A percentile compares a stretch with the other conserved stretches of the same genome.
Conservation (phyloP, 2,329 filamentous ascomycete species). For the Hypoxylon sp. region DNA sequence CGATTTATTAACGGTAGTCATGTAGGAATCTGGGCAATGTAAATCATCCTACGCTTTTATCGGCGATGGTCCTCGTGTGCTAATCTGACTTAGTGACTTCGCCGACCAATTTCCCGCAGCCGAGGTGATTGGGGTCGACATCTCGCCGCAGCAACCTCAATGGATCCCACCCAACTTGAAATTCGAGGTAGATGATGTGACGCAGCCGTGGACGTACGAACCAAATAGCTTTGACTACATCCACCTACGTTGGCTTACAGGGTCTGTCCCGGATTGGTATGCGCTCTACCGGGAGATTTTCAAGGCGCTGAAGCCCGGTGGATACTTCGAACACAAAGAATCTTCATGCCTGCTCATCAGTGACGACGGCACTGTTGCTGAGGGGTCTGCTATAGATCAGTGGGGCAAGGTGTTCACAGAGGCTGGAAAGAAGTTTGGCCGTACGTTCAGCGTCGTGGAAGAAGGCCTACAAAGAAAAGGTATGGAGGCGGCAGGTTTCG, state of each 20-base stretch:
- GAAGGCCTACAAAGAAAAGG: slow-evolving; percentile 53
- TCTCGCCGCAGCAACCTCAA: slow-evolving; percentile 59
- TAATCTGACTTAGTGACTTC: slow-evolving; percentile 55
- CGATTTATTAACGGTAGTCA: neutral
- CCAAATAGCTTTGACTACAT: slow-evolving; percentile 71
- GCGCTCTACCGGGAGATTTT: slow-evolving; percentile 65
- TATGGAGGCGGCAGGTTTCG: slow-evolving; percentile 53
- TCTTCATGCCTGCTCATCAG: slow-evolving; percentile 48
- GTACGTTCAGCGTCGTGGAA: slow-evolving; percentile 53
- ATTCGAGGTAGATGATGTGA: slow-evolving; percentile 54
- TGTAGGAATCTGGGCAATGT: slow-evolving; percentile 54
- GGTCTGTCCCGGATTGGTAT: slow-evolving; percentile 70
- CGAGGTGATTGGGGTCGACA: slow-evolving; percentile 54
- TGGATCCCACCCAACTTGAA: slow-evolving; percentile 57
- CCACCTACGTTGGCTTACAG: slow-evolving; percentile 71
- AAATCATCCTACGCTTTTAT: slow-evolving; percentile 20
- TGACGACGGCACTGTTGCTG: slow-evolving; percentile 51
- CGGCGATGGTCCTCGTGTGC: neutral
- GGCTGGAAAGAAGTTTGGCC: slow-evolving; percentile 54
- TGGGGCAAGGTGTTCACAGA: slow-evolving; percentile 56
- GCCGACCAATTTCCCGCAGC: slow-evolving; percentile 56
- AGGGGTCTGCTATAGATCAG: slow-evolving; percentile 53
- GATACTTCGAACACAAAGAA: slow-evolving; percentile 54
- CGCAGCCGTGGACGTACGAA: slow-evolving; percentile 63
- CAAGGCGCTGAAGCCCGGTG: slow-evolving; percentile 69